Evolutionary conservation across 805 yeast species (phyloP), one percentile per base, ranked within the genome.

Genomic region (Ogataea naganishii): DNA sequence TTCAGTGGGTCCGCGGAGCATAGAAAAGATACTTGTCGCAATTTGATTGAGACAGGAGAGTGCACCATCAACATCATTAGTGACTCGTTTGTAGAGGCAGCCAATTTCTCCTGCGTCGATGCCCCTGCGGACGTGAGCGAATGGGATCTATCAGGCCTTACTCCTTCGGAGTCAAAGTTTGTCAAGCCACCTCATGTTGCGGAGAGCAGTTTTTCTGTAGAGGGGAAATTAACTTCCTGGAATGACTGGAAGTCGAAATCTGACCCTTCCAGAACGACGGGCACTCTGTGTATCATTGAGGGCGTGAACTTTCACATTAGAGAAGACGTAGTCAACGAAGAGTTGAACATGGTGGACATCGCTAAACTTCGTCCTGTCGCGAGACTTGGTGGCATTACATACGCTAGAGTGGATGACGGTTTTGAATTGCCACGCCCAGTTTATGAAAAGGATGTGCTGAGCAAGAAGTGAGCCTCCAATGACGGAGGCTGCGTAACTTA

Each of bases 1-100:
- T 48, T 72, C 35, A 53, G 69, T n/a, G 49, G 59, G 9, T 63
- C 63, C 12, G 35, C 38, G 7, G 58, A 52, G 5, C 38, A 33
- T 10, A 40, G 47, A n/a, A 75, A 75, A 46, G 80, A 75, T 46
- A 62, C 80, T 4, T 51, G 58, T 31, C 39, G 35, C 7, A 74
- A 74, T 41, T 43, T 75, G 12, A 41, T 68, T 15, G 72, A 64
- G 15, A 71, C 75, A 3, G 55, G 51, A 4, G 82, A 75, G 42
- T 59, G 65, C 30, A 69, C 77, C 13, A 62, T 75, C 40, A 75
- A 66, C 44, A 59, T 75, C 27, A 62, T 75, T 24, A 59, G 72
- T 30, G 82, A 76, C 47, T 75, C 79, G 80, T 70, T 73, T 38
- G 51, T 66, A 17, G 81, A 75, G 36, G 81, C 80, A 15, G 78